Evolutionary conservation across 2,329 filamentous ascomycete genomes (phyloP).

Genomic region (Pseudogymnoascus sp.): DNA sequence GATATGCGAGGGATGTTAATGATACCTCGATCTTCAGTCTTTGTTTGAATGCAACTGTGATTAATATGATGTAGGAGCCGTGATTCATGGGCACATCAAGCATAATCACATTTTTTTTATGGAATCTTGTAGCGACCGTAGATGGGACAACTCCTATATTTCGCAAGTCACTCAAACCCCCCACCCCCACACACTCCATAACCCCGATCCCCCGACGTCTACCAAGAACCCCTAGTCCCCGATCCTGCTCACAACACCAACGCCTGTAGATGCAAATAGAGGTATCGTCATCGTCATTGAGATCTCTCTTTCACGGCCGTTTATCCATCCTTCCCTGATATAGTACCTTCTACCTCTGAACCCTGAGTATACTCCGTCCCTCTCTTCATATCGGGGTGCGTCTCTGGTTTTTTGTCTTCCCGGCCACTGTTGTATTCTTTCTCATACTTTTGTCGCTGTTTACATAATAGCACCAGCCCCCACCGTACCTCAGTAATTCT

Average conservation of each 20-base stretch:
- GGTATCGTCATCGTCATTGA: slow-evolving; percentile 6
- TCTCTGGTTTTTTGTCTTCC: neutral
- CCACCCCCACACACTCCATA: neutral
- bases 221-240: neutral
- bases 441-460: neutral
- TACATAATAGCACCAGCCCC: slow-evolving; percentile 7
- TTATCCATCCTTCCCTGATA: neutral
- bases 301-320: neutral
- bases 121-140: neutral
- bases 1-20: neutral
- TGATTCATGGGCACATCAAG: neutral
- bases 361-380: neutral
- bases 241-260: neutral
- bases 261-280: slow-evolving; percentile 7
- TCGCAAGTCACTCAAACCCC: neutral
- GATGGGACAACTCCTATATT: neutral
- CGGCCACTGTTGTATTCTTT: neutral
- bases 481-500: neutral
- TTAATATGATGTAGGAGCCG: neutral
- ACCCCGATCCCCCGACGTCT: slow-evolving; percentile 5
- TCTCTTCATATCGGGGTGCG: neutral
- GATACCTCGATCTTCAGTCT: neutral
- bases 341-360: neutral
- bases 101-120: neutral
- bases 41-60: neutral